These are phyloP conservation scores for Rossbeevera mucosa DNA, from an alignment of 768 basidiomycete species.

Conservation along the genomic window DNA sequence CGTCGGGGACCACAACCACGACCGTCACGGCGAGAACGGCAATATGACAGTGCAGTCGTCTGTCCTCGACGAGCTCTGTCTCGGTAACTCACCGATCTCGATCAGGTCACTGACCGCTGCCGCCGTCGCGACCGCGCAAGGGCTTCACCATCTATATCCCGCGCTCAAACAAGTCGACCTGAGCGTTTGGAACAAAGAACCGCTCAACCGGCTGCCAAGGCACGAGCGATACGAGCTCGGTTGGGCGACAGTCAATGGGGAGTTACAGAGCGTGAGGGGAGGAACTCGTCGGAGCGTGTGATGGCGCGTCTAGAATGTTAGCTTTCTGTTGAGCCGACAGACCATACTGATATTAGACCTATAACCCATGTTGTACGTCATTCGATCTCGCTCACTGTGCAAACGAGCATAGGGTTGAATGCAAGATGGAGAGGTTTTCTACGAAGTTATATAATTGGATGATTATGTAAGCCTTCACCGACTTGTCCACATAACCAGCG, in stretches of 20 bases:
- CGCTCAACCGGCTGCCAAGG: slow-evolving; percentile 5
- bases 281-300: not conserved
- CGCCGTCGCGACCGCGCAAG: slow-evolving; percentile 7
- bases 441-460: too few species aligned
- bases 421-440: too few species aligned
- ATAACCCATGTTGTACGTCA: too few species aligned
- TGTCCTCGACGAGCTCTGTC: slow-evolving; percentile 9
- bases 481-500: too few species aligned
- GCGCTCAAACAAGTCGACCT: slow-evolving; percentile 18
- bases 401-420: too few species aligned
- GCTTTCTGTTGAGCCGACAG: too few species aligned
- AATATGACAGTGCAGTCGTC: not conserved
- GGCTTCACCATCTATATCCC: slow-evolving; percentile 15
- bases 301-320: not conserved
- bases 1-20: not conserved
- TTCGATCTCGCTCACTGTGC: too few species aligned
- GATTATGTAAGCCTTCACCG: too few species aligned
- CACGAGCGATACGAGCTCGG: slow-evolving; percentile 10
- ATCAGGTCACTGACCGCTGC: slow-evolving; percentile 9
- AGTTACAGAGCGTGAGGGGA: slow-evolving; percentile 3
- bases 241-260: slow-evolving; percentile 20
- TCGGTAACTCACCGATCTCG: slow-evolving; percentile 18
- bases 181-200: slow-evolving; percentile 15
- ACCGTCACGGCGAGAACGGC: too few species aligned
- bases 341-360: not conserved